These are phyloP conservation scores for Venturia nashicola DNA, from an alignment of 2,329 filamentous ascomycete genomes.

Conservation along the genomic window DNA sequence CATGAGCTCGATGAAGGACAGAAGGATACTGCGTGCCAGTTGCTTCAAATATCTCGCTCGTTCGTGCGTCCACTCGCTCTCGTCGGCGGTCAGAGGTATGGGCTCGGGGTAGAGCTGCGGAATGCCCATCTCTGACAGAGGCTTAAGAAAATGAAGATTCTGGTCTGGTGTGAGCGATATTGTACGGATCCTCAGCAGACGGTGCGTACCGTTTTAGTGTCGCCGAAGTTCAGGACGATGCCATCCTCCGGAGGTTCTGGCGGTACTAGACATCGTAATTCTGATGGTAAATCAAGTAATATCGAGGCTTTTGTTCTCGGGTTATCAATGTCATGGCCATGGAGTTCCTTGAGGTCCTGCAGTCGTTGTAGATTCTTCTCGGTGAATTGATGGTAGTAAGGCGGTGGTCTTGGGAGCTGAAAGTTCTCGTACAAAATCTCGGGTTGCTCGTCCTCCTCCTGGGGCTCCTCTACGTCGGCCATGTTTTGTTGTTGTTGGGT, in stretches of 20 bases:
- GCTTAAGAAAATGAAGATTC: constrained; percentile 3
- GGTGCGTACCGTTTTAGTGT: constrained; percentile 43
- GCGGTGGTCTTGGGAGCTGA: constrained; percentile 45
- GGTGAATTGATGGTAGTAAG: constrained; percentile 85
- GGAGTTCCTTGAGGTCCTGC: constrained; percentile 32
- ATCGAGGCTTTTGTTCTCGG: constrained; percentile 11
- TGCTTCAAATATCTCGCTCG: constrained; percentile 55
- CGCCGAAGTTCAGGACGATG: constrained; percentile 65
- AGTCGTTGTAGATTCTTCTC: constrained; percentile 55
- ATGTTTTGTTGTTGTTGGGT: not conserved
- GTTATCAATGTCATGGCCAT: constrained; percentile 16
- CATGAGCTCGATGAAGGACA: constrained; percentile 79
- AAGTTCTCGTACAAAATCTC: not conserved
- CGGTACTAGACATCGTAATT: constrained; percentile 68
- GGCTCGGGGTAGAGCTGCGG: constrained; percentile 16
- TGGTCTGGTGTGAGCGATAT: not conserved
- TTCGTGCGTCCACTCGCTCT: constrained; percentile 40
- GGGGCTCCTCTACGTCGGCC: not conserved
- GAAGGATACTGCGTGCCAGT: constrained; percentile 69
- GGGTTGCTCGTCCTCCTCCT: not conserved
- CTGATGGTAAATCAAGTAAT: constrained; percentile 44
- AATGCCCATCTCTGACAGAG: constrained; percentile 11
- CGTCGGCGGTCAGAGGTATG: constrained; percentile 18
- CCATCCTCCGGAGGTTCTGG: constrained; percentile 60
- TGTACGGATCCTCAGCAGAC: not conserved